phyloP scores from a whole-genome alignment of 2,329 filamentous ascomycete genomes.

The Nemania serpens region DNA sequence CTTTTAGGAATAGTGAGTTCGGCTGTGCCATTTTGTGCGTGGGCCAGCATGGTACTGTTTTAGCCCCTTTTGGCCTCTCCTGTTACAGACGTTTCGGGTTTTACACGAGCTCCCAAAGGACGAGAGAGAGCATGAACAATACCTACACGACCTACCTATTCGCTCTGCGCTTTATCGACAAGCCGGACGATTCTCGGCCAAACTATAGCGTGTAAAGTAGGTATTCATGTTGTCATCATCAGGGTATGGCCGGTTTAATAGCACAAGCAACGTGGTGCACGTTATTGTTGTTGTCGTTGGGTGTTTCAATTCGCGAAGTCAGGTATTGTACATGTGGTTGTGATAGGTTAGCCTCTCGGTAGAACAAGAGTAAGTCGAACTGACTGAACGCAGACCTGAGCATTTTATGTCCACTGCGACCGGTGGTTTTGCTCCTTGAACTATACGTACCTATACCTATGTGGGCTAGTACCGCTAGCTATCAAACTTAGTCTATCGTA shows the following conservation, averaged over 20 bases:
- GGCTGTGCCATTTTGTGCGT: not conserved
- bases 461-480: too few species aligned
- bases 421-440: too few species aligned
- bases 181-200: not conserved
- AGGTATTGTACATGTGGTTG: not conserved
- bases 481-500: too few species aligned
- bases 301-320: slow-evolving; percentile 20
- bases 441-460: too few species aligned
- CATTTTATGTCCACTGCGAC: too few species aligned
- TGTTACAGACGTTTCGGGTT: not conserved
- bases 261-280: slow-evolving; percentile 11
- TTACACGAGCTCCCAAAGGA: not conserved
- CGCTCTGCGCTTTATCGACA: too few species aligned
- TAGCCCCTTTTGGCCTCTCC: not conserved
- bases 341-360: too few species aligned
- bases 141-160: too few species aligned
- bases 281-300: not conserved
- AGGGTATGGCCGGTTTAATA: not conserved
- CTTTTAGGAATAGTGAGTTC: slow-evolving; percentile 6
- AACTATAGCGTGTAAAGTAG: slow-evolving; percentile 8
- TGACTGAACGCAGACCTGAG: too few species aligned
- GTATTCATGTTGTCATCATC: slow-evolving; percentile 8
- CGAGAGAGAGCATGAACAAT: too few species aligned
- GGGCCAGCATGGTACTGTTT: too few species aligned
- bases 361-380: too few species aligned